Evolutionary conservation across 257 asterid genomes (phyloP).

Genomic region (Primulina tabacum): DNA sequence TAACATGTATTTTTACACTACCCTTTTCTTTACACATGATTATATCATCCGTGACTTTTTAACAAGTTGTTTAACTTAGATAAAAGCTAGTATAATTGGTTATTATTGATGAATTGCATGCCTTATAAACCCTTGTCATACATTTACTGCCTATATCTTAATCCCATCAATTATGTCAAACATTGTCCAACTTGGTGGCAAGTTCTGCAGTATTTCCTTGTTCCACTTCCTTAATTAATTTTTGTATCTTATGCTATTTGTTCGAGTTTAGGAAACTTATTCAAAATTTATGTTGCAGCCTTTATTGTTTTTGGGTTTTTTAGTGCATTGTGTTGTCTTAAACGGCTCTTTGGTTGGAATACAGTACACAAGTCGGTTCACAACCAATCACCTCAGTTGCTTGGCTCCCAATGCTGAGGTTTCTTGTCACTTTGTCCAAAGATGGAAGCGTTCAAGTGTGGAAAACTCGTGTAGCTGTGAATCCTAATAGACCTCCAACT

Average conservation of each 20-base stretch:
- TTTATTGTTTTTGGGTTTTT: conserved; percentile 19
- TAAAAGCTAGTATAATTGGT: conserved; percentile 11
- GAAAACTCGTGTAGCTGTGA: conserved; percentile 80
- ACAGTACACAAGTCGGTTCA: conserved; percentile 97
- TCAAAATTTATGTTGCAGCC: conserved; percentile 10
- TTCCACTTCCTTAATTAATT: background rate
- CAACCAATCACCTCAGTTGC: conserved; percentile 93
- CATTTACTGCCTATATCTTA: conserved; percentile 6
- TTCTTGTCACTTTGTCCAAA: conserved; percentile 87
- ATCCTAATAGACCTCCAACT: conserved; percentile 87
- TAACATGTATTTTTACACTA: conserved; percentile 16
- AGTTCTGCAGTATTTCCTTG: conserved; percentile 5
- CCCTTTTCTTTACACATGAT: background rate
- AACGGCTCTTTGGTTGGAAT: conserved; percentile 31
- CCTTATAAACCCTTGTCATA: conserved; percentile 9
- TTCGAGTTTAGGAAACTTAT: conserved; percentile 14
- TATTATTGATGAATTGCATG: conserved; percentile 4
- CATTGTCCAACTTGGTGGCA: conserved; percentile 1
- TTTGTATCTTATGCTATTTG: background rate
- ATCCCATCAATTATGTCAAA: conserved; percentile 12
- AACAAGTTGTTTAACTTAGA: conserved; percentile 21
- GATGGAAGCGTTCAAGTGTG: conserved; percentile 97
- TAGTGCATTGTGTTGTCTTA: conserved; percentile 15
- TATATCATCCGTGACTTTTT: conserved; percentile 8
- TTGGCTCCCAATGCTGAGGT: conserved; percentile 84